These are phyloP conservation scores for Neobulgaria alba DNA, from an alignment of 2,329 filamentous ascomycete species.

Conservation along the genomic window DNA sequence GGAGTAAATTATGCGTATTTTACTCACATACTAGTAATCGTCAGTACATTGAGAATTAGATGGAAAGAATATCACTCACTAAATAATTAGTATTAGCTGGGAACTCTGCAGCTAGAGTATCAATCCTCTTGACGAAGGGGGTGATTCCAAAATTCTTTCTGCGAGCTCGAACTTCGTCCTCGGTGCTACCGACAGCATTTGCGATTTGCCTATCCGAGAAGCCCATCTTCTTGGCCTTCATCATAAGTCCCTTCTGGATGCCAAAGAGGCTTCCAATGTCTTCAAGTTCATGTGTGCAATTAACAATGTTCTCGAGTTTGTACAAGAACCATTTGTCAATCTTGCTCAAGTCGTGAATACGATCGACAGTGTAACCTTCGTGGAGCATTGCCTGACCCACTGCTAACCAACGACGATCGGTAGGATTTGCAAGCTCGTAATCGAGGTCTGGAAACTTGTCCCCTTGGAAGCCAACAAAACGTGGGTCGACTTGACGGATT, in stretches of 20 bases:
- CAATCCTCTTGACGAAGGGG: conserved; percentile 97
- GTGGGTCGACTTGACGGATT: conserved; percentile 91
- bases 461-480: conserved; percentile 87
- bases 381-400: conserved; percentile 97
- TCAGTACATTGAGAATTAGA: too few relatives aligned
- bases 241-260: conserved; percentile 78
- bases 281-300: conserved; percentile 81
- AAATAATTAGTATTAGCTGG: conserved; percentile 92
- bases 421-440: conserved; percentile 82
- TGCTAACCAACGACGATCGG: conserved; percentile 92
- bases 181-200: conserved; percentile 71
- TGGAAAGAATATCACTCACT: conserved; percentile 1
- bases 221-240: conserved; percentile 93
- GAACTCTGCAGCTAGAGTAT: conserved; percentile 94
- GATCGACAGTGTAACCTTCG: conserved; percentile 89
- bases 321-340: conserved; percentile 99
- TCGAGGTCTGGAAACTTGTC: conserved; percentile 92
- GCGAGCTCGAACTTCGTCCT: conserved; percentile 81
- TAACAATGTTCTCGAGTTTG: conserved; percentile 95
- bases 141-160: conserved; percentile 81
- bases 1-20: too few relatives aligned
- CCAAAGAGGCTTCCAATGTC: conserved; percentile 73
- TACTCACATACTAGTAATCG: too few relatives aligned
- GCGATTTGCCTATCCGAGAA: conserved; percentile 97
- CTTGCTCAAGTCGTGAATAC: conserved; percentile 87